A percentile compares a stretch with the other conserved stretches of the same genome.
Conservation (phyloP, 257 asterid genomes). For the Fraxinus anomala region DNA sequence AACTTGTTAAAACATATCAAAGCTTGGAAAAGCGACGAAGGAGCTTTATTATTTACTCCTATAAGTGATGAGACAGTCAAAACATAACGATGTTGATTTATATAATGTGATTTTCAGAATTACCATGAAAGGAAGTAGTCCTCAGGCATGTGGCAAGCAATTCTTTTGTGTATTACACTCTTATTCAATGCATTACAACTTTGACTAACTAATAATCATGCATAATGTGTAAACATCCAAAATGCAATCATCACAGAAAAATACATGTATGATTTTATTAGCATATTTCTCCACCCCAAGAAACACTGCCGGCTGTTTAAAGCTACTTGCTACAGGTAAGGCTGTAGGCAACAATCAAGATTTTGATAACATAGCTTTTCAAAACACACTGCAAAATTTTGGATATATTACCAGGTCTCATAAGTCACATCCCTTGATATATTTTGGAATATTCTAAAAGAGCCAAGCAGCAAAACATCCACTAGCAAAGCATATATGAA, state of each 20-base stretch:
- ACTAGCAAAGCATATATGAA: neutral
- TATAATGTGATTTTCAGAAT: neutral
- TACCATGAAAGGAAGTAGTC: neutral
- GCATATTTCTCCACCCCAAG: neutral
- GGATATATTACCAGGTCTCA: neutral
- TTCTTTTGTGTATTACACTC: neutral
- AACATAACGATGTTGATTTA: neutral
- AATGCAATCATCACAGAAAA: neutral
- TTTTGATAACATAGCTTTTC: neutral
- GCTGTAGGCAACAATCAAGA: neutral
- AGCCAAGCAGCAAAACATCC: neutral
- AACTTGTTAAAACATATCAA: conserved; percentile 20
- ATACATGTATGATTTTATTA: neutral
- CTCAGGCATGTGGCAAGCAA: neutral
- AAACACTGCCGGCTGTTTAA: neutral
- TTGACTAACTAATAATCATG: neutral
- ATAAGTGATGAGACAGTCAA: neutral
- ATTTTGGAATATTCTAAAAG: neutral
- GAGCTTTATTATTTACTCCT: neutral
- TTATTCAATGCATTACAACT: neutral
- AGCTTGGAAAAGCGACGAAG: neutral
- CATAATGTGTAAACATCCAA: neutral
- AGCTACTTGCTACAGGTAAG: neutral
- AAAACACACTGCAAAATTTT: neutral
- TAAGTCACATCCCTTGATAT: neutral